Evolutionary conservation across 805 yeast genomes (phyloP).

Genomic region (Cyberlindnera maritima): DNA sequence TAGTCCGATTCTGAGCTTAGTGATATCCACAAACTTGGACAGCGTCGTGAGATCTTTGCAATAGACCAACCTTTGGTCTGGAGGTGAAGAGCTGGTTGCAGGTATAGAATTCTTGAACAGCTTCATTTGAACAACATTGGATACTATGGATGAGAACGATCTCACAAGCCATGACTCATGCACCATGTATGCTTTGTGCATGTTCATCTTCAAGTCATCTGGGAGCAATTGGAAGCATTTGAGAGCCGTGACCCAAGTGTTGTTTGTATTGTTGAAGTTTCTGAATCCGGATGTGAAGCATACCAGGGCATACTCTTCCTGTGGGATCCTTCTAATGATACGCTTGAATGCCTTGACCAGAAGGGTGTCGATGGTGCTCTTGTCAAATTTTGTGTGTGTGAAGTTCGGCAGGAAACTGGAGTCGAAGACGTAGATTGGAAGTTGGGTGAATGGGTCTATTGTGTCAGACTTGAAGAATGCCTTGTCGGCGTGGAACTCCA

Average conservation of each 20-base stretch:
- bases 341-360: conserved; percentile 55
- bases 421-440: conserved; percentile 81
- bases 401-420: conserved; percentile 74
- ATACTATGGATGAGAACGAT: conserved; percentile 68
- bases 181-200: conserved; percentile 69
- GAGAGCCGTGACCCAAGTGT: conserved; percentile 71
- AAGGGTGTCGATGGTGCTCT: conserved; percentile 34
- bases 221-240: conserved; percentile 58
- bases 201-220: conserved; percentile 46
- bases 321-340: conserved; percentile 57
- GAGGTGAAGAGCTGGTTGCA: conserved; percentile 2
- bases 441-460: conserved; percentile 60
- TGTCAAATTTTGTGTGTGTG: conserved; percentile 36
- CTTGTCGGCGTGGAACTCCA: conserved; percentile 32
- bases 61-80: conserved; percentile 27
- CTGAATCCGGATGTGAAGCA: conserved; percentile 83
- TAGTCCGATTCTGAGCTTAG: conserved; percentile 71
- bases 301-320: conserved; percentile 59
- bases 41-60: conserved; percentile 35
- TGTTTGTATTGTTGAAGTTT: conserved; percentile 35
- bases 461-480: conserved; percentile 59
- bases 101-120: conserved; percentile 31
- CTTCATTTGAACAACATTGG: conserved; percentile 56
- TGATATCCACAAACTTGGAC: conserved; percentile 57
- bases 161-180: conserved; percentile 91